phyloP scores from a whole-genome alignment of 495 filamentous ascomycete species.

The Acidomyces sp. region DNA sequence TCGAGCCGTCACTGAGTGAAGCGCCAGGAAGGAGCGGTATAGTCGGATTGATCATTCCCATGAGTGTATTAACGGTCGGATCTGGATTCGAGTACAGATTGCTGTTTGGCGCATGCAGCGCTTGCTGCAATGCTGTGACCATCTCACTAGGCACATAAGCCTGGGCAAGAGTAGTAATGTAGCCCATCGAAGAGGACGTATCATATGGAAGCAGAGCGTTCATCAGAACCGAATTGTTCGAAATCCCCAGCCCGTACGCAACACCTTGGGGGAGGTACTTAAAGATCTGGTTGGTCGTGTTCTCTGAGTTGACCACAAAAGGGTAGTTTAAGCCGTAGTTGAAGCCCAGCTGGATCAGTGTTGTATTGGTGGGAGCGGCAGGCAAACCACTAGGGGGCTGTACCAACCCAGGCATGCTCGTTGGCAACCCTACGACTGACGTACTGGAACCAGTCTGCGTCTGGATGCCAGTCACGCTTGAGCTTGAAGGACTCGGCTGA shows the following conservation, averaged over 20 bases:
- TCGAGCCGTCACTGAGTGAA: conserved; percentile 34
- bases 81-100: conserved; percentile 58
- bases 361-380: conserved; percentile 43
- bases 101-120: conserved; percentile 55
- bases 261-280: conserved; percentile 62
- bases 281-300: conserved; percentile 80
- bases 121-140: conserved; percentile 46
- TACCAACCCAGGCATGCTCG: conserved; percentile 60
- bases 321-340: conserved; percentile 62
- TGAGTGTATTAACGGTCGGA: conserved; percentile 48
- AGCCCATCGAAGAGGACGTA: conserved; percentile 53
- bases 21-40: conserved; percentile 65
- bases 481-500: conserved; percentile 14
- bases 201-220: conserved; percentile 65
- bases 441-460: conserved; percentile 11
- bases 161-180: conserved; percentile 69
- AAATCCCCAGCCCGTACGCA: conserved; percentile 46
- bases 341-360: conserved; percentile 77
- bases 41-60: conserved; percentile 68
- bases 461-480: conserved; percentile 6
- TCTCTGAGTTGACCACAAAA: conserved; percentile 56
- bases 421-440: conserved; percentile 39
- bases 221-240: conserved; percentile 44
- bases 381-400: conserved; percentile 46
- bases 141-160: conserved; percentile 56